These are phyloP conservation scores for Deakozyma indianensis DNA, from an alignment of 805 yeast species.

Conservation along the genomic window DNA sequence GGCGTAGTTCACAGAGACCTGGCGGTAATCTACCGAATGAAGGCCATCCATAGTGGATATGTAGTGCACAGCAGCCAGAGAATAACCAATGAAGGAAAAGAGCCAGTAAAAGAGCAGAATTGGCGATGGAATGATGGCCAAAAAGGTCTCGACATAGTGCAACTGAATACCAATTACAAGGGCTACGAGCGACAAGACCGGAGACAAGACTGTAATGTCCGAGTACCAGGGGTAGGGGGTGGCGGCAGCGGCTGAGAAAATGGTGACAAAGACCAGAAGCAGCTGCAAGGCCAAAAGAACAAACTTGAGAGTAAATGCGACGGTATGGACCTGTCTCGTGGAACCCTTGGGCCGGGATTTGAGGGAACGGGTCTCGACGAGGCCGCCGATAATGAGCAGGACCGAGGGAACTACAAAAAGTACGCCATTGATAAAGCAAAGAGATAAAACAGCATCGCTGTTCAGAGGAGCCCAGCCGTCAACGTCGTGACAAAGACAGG, in stretches of 20 bases:
- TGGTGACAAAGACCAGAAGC: conserved; percentile 5
- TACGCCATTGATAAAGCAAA: conserved; percentile 26
- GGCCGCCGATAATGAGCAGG: conserved; percentile 18
- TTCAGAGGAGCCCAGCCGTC: conserved; percentile 1
- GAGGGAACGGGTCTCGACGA: conserved; percentile 14
- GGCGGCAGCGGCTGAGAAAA: conserved; percentile 6
- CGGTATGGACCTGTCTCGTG: conserved; percentile 10
- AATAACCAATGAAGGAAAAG: conserved; percentile 33
- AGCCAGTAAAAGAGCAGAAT: conserved; percentile 67
- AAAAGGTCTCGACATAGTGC: conserved; percentile 60
- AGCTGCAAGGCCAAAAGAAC: conserved; percentile 10
- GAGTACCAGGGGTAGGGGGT: conserved; percentile 15
- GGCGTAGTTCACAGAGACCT: conserved; percentile 17
- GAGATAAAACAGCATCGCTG: conserved; percentile 16
- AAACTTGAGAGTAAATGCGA: conserved; percentile 14
- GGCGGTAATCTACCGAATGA: conserved; percentile 7
- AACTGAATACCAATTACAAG: conserved; percentile 38
- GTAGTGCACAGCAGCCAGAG: conserved; percentile 25
- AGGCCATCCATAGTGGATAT: conserved; percentile 8
- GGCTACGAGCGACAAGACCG: conserved; percentile 28
- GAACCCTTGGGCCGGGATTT: conserved; percentile 12
- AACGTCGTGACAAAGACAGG: conserved; percentile 3
- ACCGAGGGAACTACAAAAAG: conserved; percentile 18
- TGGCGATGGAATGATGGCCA: conserved; percentile 51
- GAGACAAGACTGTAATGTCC: conserved; percentile 22